phyloP scores from a whole-genome alignment of 2,329 filamentous ascomycete species.

The Apiospora kogelbergensis region DNA sequence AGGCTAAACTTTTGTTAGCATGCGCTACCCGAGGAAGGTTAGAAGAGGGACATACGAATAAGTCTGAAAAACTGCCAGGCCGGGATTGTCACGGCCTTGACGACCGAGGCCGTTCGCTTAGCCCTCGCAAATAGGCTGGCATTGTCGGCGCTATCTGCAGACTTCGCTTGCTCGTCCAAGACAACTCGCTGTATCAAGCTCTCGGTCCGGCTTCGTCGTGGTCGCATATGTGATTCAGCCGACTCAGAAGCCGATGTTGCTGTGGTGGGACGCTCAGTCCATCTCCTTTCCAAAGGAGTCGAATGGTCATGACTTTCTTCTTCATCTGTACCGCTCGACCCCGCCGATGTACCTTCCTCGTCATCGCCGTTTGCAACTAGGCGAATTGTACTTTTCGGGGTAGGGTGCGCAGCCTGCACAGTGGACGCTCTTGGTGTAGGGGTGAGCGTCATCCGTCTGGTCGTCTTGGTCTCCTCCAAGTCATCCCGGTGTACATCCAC shows the following conservation, averaged over 20 bases:
- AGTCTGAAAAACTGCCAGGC: slow-evolving; percentile 97
- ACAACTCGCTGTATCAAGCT: slow-evolving; percentile 64
- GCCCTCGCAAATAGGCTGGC: slow-evolving; percentile 43
- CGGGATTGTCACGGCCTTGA: slow-evolving; percentile 88
- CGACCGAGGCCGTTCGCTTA: slow-evolving; percentile 48
- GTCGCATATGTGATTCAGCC: slow-evolving; percentile 17
- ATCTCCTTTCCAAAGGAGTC: slow-evolving; percentile 34
- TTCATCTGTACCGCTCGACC: slow-evolving; percentile 16
- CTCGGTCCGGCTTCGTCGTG: slow-evolving; percentile 40
- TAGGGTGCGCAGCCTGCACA: slow-evolving; percentile 24
- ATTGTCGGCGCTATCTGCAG: slow-evolving; percentile 39
- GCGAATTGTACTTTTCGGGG: slow-evolving; percentile 33
- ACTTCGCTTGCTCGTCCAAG: slow-evolving; percentile 50
- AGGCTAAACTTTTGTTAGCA: slow-evolving; percentile 55
- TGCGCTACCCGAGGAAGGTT: neutral
- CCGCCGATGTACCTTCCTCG: slow-evolving; percentile 19
- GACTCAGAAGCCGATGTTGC: slow-evolving; percentile 16
- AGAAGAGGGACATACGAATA: slow-evolving; percentile 65
- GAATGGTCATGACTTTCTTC: slow-evolving; percentile 14
- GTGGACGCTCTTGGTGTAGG: slow-evolving; percentile 27
- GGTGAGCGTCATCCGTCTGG: slow-evolving; percentile 32
- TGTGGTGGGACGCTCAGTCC: slow-evolving; percentile 27
- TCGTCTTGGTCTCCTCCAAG: slow-evolving; percentile 52
- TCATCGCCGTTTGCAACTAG: slow-evolving; percentile 28
- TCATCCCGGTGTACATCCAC: slow-evolving; percentile 84